Conservation (phyloP, 768 basidiomycete species). For the Lentinula boryana region DNA sequence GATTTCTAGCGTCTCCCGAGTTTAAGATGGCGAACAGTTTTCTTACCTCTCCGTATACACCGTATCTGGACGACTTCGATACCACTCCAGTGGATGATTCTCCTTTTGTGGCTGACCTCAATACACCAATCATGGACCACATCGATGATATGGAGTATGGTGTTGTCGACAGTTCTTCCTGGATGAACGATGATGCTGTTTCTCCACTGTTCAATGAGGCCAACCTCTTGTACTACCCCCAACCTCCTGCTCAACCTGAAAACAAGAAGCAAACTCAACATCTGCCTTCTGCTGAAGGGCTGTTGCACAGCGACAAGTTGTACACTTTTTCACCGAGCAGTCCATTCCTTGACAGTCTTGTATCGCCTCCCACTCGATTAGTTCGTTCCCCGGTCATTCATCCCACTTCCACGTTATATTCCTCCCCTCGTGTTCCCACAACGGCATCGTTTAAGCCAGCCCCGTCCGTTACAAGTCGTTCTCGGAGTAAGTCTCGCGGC, state of each 20-base stretch:
- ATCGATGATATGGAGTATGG: not conserved
- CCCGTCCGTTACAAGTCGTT: conserved; percentile 20
- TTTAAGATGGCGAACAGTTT: not conserved
- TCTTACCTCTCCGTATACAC: conserved; percentile 6
- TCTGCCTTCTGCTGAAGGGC: not conserved
- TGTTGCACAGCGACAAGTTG: conserved; percentile 14
- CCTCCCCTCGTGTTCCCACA: conserved; percentile 21
- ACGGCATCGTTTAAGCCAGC: conserved; percentile 10
- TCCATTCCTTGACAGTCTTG: conserved; percentile 37
- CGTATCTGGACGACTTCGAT: conserved; percentile 1
- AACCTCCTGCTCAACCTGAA: not conserved
- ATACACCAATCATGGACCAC: conserved; percentile 7
- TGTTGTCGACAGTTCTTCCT: not conserved
- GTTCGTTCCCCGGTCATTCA: not conserved
- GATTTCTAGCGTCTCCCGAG: not conserved
- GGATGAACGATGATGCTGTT: not conserved
- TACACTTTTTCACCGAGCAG: conserved; percentile 48
- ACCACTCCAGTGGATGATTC: conserved; percentile 7
- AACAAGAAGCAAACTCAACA: not conserved
- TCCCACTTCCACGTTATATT: conserved; percentile 11
- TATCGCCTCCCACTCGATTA: conserved; percentile 15
- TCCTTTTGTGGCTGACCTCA: conserved; percentile 2
- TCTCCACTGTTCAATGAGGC: not conserved
- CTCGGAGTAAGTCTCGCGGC: conserved; percentile 15
- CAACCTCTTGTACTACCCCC: not conserved